Evolutionary conservation across 2,329 filamentous ascomycete species (phyloP).

Genomic region (Hypocreales sp.): DNA sequence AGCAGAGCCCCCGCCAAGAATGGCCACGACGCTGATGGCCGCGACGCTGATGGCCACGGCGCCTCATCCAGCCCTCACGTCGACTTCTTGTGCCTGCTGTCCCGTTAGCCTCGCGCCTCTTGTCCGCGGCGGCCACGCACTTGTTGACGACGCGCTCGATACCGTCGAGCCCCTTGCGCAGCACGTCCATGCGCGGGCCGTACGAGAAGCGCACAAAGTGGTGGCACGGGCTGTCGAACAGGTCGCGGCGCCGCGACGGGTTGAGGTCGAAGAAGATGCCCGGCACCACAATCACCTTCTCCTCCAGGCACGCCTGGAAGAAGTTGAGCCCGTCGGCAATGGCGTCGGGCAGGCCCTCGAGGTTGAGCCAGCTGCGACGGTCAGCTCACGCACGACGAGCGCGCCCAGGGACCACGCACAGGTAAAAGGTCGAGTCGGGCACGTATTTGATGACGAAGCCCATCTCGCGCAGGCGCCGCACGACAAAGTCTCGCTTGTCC

Average conservation of each 20-base stretch:
- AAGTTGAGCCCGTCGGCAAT: conserved; percentile 93
- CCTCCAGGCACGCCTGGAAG: conserved; percentile 82
- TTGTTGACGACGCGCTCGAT: conserved; percentile 71
- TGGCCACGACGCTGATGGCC: too few relatives aligned
- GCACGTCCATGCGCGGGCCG: conserved; percentile 64
- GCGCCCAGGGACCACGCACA: too few relatives aligned
- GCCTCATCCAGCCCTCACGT: too few relatives aligned
- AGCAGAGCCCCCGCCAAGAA: too few relatives aligned
- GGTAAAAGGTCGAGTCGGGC: conserved; percentile 88
- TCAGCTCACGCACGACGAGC: too few relatives aligned
- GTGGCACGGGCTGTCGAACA: conserved; percentile 92
- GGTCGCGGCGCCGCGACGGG: conserved; percentile 70
- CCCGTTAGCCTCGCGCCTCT: conserved; percentile 2
- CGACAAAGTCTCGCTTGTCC: conserved; percentile 84
- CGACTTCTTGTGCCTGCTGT: conserved; percentile 8
- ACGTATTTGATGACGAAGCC: conserved; percentile 75
- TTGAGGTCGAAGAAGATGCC: conserved; percentile 98
- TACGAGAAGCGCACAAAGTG: conserved; percentile 80
- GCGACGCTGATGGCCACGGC: too few relatives aligned
- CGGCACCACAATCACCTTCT: conserved; percentile 92
- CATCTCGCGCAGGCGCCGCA: conserved; percentile 65
- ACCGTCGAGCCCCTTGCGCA: conserved; percentile 67
- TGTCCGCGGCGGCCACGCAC: conserved; percentile 22
- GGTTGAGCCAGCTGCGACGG: conserved; percentile 34
- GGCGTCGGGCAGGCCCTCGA: conserved; percentile 53